Base-by-base conservation (phyloP, 768 basidiomycete species). In the Lentinula sp. region DNA sequence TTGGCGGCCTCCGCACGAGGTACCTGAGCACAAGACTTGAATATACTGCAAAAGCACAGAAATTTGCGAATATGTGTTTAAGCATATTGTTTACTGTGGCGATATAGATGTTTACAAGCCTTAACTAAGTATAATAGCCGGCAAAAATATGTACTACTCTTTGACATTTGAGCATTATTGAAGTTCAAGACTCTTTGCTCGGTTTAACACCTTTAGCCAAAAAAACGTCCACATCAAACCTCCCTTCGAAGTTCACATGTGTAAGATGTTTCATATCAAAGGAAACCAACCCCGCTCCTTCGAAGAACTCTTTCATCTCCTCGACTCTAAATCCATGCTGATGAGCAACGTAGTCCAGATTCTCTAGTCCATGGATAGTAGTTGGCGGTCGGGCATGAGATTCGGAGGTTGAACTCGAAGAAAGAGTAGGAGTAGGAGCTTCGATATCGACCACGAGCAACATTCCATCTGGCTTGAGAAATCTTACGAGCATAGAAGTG, bases 381-480 rank as follows among this genome's bases (percentile, higher is more conserved):
- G 28, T 4, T 28, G 28, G 28, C 37, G 37, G 37, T 39, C 13
- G 9, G 13, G 37, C 37, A 39, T 39, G 37, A 39, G 37, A 13
- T 8, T 39, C 37, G 37, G 7, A 13, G 13, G 37, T 13, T 8
- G 37, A 39, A 28, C 28, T 28, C 0, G 28, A 28, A 28, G 28
- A 28, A 28, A 28, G 28, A 28, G 3, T 28, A 28, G 28, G 28
- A 28, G 28, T 28, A 39, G 37, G 37, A 39, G 68, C 62, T 28
- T 70, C 61, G 21, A 75, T 70, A 63, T 91, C 89, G 4, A 78
- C 70, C 15, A 91, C 80, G 46, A 90, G 72, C 0, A 91, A 73
- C 32, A 73, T 70, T 0, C 87, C 89, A 1, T 82, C 80, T 0
- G 85, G 84, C 61, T 84, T 88, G 64, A 92, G 74, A 67, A 84